phyloP scores from a whole-genome alignment of 2,329 filamentous ascomycete genomes.

The Metarhizium robertsii region DNA sequence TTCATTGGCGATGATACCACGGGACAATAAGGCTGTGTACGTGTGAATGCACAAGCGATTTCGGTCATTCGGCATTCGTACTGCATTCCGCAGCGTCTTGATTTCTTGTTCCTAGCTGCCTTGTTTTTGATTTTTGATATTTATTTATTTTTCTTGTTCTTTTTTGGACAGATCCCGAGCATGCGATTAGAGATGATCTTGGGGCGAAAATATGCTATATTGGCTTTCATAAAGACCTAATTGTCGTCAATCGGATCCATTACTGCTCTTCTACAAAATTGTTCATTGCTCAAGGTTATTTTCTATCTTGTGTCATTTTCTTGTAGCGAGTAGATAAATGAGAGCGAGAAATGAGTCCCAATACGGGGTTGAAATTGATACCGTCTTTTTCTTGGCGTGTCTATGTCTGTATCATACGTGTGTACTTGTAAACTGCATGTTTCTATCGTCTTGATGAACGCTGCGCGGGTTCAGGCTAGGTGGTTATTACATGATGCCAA shows the following conservation, averaged over 20 bases:
- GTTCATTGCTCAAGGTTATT: not conserved
- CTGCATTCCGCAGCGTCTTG: conserved; percentile 9
- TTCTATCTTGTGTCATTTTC: conserved; percentile 4
- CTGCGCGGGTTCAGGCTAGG: not conserved
- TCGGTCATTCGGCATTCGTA: conserved; percentile 7
- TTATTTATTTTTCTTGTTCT: conserved; percentile 6
- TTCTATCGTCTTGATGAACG: too few relatives aligned
- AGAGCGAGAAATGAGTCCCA: not conserved
- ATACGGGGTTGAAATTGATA: not conserved
- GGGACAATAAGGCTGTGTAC: conserved; percentile 7
- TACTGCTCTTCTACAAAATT: not conserved
- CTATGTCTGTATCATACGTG: too few relatives aligned
- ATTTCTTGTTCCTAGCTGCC: conserved; percentile 7
- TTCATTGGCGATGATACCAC: conserved; percentile 18
- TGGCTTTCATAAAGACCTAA: not conserved
- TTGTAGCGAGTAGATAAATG: not conserved
- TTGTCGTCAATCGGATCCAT: not conserved
- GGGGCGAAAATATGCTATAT: not conserved
- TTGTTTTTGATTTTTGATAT: conserved; percentile 9
- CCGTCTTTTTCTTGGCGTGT: not conserved
- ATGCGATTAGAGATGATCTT: conserved; percentile 10
- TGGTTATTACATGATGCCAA: too few relatives aligned
- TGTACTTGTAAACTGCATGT: too few relatives aligned
- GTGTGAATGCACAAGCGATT: conserved; percentile 3
- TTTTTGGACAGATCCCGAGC: conserved; percentile 8